Evolutionary conservation across 106 monocot genomes (phyloP).

Genomic region (Cymbidium sinense): DNA sequence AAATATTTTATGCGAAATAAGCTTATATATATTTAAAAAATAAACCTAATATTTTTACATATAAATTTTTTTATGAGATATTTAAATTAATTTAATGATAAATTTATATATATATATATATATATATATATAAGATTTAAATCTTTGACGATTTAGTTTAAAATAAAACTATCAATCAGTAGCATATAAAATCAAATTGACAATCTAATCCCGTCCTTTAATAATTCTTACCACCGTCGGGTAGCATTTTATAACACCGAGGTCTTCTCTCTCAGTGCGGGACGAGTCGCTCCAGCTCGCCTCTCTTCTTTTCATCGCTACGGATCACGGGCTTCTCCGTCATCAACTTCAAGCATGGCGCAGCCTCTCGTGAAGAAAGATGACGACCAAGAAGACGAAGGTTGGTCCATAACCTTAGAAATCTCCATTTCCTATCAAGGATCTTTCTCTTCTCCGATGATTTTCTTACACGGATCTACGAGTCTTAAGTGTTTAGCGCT

Average conservation of each 20-base stretch:
- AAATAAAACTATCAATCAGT: too few species aligned
- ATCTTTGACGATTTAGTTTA: too few species aligned
- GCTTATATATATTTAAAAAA: too few species aligned
- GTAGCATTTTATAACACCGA: background rate
- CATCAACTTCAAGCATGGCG: conserved; percentile 33
- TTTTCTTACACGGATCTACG: background rate
- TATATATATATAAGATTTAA: too few species aligned
- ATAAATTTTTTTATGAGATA: too few species aligned
- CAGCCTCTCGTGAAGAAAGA: conserved; percentile 89
- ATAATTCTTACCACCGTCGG: background rate
- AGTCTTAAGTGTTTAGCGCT: background rate
- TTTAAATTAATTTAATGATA: too few species aligned
- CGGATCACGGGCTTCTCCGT: background rate
- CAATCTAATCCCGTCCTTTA: background rate
- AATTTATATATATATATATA: too few species aligned
- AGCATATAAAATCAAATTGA: too few species aligned
- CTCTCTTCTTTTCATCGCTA: background rate
- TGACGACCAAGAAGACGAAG: conserved; percentile 77
- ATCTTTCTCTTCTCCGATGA: background rate
- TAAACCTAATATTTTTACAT: too few species aligned
- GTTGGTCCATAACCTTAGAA: conserved; percentile 11
- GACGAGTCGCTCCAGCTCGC: background rate
- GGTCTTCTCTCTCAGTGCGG: background rate
- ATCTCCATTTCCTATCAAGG: conserved; percentile 6
- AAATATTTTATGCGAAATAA: too few species aligned